A percentile compares a stretch with the other conserved stretches of the same genome.
phyloP scores from a whole-genome alignment of 2,329 filamentous ascomycete species.

The Alternaria viburni region DNA sequence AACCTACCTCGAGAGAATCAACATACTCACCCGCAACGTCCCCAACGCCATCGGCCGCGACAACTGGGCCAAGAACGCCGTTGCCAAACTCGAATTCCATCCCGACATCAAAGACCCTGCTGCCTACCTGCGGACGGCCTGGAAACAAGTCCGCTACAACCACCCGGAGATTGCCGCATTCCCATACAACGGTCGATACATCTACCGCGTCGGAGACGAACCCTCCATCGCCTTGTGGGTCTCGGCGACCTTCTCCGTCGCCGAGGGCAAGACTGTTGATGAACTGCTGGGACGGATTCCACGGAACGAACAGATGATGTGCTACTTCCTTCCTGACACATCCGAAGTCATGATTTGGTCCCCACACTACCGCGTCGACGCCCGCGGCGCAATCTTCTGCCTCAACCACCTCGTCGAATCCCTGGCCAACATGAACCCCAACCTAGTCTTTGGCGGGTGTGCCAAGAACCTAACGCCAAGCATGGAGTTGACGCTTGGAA shows the following conservation, averaged over 20 bases:
- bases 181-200: conserved; percentile 30
- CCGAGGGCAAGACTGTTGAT: conserved; percentile 24
- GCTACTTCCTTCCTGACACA: conserved; percentile 28
- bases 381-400: conserved; percentile 33
- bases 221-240: conserved; percentile 30
- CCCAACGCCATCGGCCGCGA: conserved; percentile 32
- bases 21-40: conserved; percentile 30
- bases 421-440: conserved; percentile 21
- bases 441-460: conserved; percentile 28
- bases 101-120: conserved; percentile 26
- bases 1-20: conserved; percentile 30
- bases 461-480: conserved; percentile 32
- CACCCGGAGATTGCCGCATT: conserved; percentile 34
- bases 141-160: conserved; percentile 37
- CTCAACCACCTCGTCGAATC: conserved; percentile 29
- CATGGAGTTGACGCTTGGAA: conserved; percentile 27
- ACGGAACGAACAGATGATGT: conserved; percentile 36
- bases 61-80: conserved; percentile 34
- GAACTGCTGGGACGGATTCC: conserved; percentile 29
- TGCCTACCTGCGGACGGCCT: conserved; percentile 22
- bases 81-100: conserved; percentile 31
- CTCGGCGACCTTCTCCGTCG: conserved; percentile 29
- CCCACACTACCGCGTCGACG: conserved; percentile 34
- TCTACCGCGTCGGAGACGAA: conserved; percentile 30
- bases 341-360: conserved; percentile 32